Evolutionary conservation across 352 stramenopile species (phyloP), one percentile per base, ranked within the genome.

Genomic region (Phytophthora foliorum): DNA sequence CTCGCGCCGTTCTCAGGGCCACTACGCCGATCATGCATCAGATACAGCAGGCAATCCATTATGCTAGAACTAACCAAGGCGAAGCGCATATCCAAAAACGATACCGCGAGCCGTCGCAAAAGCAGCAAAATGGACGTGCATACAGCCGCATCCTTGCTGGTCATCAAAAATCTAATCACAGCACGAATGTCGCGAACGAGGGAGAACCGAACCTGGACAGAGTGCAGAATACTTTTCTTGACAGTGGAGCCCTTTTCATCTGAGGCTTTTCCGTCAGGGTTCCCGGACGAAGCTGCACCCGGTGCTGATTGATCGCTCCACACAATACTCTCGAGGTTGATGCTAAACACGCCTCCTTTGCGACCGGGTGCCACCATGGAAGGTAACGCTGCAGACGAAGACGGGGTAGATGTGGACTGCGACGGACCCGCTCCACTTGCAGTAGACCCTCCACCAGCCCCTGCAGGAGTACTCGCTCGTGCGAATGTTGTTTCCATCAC

Each of bases 241-340:
- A 60, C 9, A 9, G 44, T 8, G 3, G 52, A 10, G 36, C n/a
- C 56, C 22, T 66, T 75, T 46, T 77, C 68, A 32, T 86, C 72
- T 16, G 21, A 22, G n/a, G 24, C 44, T 24, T 21, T 77, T 29
- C 27, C 52, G 29, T 74, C 75, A 8, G 52, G 42, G 34, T 57
- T 67, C 42, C 34, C 60, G 55, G 27, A 48, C 9, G 54, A 69
- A 31, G 57, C 29, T 32, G 48, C 24, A 10, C 59, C 41, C 27
- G 61, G 25, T 9, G 24, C 54, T 11, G 70, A 56, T 42, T 93
- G 84, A 42, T 95, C 88, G 52, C 84, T 95, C 88, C 88, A 95
- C 8, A 92, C 84, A 60, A 95, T 95, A 49, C 78, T 90, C 45
- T 95, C 84, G 7, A 94, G 60, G 25, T 87, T 90, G 54, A 95